A percentile compares a stretch with the other conserved stretches of the same genome.
Conservation (phyloP, 768 basidiomycete species). For the Lactarius akahatsu region DNA sequence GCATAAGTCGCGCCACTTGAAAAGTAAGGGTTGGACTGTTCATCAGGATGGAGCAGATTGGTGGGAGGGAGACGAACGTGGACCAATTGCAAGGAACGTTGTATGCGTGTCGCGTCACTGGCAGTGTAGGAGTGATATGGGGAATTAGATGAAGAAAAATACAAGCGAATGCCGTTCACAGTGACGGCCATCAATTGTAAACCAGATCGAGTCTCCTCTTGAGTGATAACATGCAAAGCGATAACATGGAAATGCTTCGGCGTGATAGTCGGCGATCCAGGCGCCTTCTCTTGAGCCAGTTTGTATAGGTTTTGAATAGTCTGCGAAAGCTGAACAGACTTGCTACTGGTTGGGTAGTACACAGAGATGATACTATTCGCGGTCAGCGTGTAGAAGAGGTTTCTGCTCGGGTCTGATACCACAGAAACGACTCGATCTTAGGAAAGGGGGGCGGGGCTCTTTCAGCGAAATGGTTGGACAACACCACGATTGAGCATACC, state of each 20-base stretch:
- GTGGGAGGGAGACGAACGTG: slow-evolving; percentile 80
- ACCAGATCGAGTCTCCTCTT: slow-evolving; percentile 63
- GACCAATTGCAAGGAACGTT: slow-evolving; percentile 58
- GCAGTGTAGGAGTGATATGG: slow-evolving; percentile 52
- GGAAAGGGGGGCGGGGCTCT: slow-evolving; percentile 8
- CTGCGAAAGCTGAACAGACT: slow-evolving; percentile 67
- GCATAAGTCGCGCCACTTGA: slow-evolving; percentile 49
- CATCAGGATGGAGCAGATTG: slow-evolving; percentile 76
- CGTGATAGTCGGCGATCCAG: slow-evolving; percentile 69
- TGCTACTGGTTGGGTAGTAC: slow-evolving; percentile 63
- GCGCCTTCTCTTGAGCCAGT: slow-evolving; percentile 75
- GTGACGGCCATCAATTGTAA: slow-evolving; percentile 82
- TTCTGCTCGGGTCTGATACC: slow-evolving; percentile 63
- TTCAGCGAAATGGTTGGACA: slow-evolving; percentile 13
- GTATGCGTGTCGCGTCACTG: slow-evolving; percentile 31
- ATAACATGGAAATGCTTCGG: slow-evolving; percentile 70
- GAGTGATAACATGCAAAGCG: slow-evolving; percentile 65
- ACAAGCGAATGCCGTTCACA: slow-evolving; percentile 78
- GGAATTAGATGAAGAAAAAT: slow-evolving; percentile 61
- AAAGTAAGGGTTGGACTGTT: slow-evolving; percentile 53
- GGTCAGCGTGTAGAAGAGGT: slow-evolving; percentile 77
- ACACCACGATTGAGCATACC: slow-evolving; percentile 46
- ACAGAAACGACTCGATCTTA: slow-evolving; percentile 71
- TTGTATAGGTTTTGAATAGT: slow-evolving; percentile 75
- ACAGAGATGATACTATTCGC: slow-evolving; percentile 64